Evolutionary conservation across 1,284 basidiomycete genomes (phyloP), one percentile per base, ranked within the genome.

Genomic region (Chalciporus sp.): DNA sequence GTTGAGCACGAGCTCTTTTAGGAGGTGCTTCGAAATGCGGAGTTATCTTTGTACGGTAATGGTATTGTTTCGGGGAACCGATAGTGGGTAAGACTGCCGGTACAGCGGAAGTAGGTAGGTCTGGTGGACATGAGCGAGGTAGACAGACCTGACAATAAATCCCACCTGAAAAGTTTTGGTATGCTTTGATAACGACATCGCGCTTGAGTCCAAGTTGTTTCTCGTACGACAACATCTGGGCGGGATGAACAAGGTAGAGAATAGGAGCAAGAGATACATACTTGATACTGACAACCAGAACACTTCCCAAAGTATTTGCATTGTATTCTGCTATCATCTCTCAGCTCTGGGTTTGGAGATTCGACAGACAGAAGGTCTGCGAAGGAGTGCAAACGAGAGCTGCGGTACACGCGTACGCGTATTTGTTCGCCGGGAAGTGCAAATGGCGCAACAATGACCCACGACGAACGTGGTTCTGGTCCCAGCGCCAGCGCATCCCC

Each of bases 21-120:
- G 85, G 84, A 1, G 93, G 86, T 0, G 88, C 82, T 42, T 97
- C 91, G 63, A 98, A 99, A 70, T 99, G 96, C 0, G 96, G 96
- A 0, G 96, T 98, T 45, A 99, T 88, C 74, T 99, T 99, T 1
- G 97, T 99, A 20, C 96, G 86, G 71, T 99, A 99, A 43, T 81
- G 83, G 72, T 96, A 98, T 60, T 96, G 87, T 47, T 90, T 75
- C 0, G 96, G 97, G 0, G 92, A 95, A 7, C 85, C 83, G 16
- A 96, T 87, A 0, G 96, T 98, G 0, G 86, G 74, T 47, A 83
- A 78, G 29, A 95, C 85, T 0, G 68, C 53, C 10, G 95, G 95
- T 1, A 98, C 73, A 1, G 77, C 70, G 0, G 77, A 67, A 1
- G 76, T 61, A 4, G 82, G 72, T 0, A 95, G 74, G n/a, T 77